Evolutionary conservation across 163 green algal genomes (phyloP).

Genomic region (Scenedesmus sp.): DNA sequence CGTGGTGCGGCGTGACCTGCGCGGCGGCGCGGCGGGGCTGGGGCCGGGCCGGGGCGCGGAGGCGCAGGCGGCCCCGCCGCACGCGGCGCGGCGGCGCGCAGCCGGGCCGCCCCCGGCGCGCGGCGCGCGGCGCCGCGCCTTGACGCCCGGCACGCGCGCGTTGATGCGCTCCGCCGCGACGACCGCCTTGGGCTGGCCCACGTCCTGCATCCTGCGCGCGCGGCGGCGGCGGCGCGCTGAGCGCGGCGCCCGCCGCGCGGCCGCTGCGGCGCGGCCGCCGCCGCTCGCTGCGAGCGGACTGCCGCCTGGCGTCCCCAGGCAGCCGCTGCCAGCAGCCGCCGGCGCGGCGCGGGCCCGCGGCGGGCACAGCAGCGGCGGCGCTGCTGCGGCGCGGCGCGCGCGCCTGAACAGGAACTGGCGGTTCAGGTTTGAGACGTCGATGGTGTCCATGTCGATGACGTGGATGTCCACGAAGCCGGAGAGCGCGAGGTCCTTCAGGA

Average conservation of each 20-base stretch:
- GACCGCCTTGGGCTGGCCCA: conserved; percentile 94
- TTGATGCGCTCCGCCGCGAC: conserved; percentile 90
- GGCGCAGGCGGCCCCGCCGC: no score
- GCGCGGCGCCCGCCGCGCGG: not conserved
- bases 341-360: no score
- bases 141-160: conserved; percentile 84
- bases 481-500: conserved; percentile 95
- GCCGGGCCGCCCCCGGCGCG: no score
- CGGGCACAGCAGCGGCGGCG: not conserved
- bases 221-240: not conserved
- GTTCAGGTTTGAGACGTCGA: conserved; percentile 99
- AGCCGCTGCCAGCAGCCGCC: no score
- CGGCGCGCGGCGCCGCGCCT: no score
- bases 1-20: conserved; percentile 88
- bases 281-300: no score
- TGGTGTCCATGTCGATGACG: conserved; percentile 99
- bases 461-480: conserved; percentile 97
- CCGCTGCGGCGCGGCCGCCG: not conserved
- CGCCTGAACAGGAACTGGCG: conserved; percentile 98
- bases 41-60: no score
- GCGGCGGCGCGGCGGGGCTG: no score
- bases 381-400: not conserved
- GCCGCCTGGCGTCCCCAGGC: no score
- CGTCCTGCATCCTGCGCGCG: conserved; percentile 81
- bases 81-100: no score